Base-by-base conservation (phyloP, 2,329 filamentous ascomycete species). In the Fusarium siculi region DNA sequence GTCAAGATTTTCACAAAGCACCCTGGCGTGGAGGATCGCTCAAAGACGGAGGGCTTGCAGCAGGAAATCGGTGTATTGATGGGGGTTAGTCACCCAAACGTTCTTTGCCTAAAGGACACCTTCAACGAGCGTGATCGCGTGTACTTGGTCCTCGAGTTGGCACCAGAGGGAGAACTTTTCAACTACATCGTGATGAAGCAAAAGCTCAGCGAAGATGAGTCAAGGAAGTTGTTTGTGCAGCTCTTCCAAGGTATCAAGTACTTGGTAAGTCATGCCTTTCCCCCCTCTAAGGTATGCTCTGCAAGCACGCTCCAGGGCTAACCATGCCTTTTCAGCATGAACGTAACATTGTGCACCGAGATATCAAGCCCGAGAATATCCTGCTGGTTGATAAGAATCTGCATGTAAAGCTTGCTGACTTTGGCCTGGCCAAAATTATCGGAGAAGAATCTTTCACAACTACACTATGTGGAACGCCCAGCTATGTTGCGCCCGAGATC, bases 331-430 rank as follows among this genome's bases (percentile, higher is more conserved):
- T 36, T 39, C 66, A 98, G 96, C 96, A 99, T 80, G 96, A 98
- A 69, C 93, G 96, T 71, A 97, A 96, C 77, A 97, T 99, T 81
- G 95, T 98, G 9, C 96, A 99, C 81, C 93, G 96, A 65, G 96
- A 99, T 77, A 98, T 99, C 83, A 98, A 98, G 82, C 96, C 95
- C 1, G 96, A 98, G 80, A 98, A 98, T 78, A 98, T 99, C 39
- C 85, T 99, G 14, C 85, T 99, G 40, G 91, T 93, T 9, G 94
- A 98, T 82, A 94, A 94, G 78, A 88, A 96, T 39, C 84, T 98
- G 34, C 91, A 92, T 66, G 92, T 97, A 72, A 99, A 99, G 83
- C 85, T 99, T 69, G 96, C 95, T 25, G 96, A 99, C 82, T 99
- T 99, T 82, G 96, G 96, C 50, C 88, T 99, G 42, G 96, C 96